Evolutionary conservation across 208 protist genomes (phyloP).

Genomic region (Crithidia acanthocephali): DNA sequence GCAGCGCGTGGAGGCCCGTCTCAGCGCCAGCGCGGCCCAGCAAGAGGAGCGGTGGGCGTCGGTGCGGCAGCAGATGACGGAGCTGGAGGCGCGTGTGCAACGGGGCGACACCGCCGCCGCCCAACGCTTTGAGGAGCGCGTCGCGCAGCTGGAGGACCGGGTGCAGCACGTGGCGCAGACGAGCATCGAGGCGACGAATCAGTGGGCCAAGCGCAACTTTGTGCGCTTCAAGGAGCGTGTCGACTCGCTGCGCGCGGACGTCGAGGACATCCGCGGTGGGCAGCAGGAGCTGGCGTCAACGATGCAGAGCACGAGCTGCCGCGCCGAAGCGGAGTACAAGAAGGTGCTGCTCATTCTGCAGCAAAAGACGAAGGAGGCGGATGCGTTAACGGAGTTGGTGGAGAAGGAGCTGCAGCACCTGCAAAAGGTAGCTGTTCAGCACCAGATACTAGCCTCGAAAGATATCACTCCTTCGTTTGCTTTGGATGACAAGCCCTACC

Average conservation of each 20-base stretch:
- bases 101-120: slow-evolving; percentile 1
- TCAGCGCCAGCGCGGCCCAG: slow-evolving; percentile 14
- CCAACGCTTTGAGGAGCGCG: slow-evolving; percentile 31
- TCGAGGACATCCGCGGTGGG: slow-evolving; percentile 39
- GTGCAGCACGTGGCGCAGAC: slow-evolving; percentile 27
- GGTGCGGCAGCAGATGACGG: slow-evolving; percentile 22
- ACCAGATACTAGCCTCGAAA: slow-evolving; percentile 57
- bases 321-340: slow-evolving; percentile 71
- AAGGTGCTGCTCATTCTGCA: slow-evolving; percentile 61
- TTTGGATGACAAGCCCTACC: slow-evolving; percentile 26
- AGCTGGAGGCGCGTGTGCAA: slow-evolving; percentile 20
- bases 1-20: slow-evolving; percentile 20
- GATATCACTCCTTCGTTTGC: slow-evolving; percentile 29
- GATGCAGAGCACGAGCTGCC: slow-evolving; percentile 54
- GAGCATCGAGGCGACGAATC: slow-evolving; percentile 56
- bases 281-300: slow-evolving; percentile 41
- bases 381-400: slow-evolving; percentile 62
- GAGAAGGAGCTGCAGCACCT: slow-evolving; percentile 78
- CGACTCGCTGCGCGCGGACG: slow-evolving; percentile 41
- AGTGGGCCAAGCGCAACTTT: slow-evolving; percentile 80
- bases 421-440: slow-evolving; percentile 61
- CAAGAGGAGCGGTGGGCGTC: slow-evolving; percentile 35
- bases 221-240: slow-evolving; percentile 83
- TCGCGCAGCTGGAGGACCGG: slow-evolving; percentile 28
- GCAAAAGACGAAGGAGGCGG: slow-evolving; percentile 70